Evolutionary conservation across 129 eudicot genomes (phyloP), one percentile per base, ranked within the genome.

Genomic region (Calendula officinalis): DNA sequence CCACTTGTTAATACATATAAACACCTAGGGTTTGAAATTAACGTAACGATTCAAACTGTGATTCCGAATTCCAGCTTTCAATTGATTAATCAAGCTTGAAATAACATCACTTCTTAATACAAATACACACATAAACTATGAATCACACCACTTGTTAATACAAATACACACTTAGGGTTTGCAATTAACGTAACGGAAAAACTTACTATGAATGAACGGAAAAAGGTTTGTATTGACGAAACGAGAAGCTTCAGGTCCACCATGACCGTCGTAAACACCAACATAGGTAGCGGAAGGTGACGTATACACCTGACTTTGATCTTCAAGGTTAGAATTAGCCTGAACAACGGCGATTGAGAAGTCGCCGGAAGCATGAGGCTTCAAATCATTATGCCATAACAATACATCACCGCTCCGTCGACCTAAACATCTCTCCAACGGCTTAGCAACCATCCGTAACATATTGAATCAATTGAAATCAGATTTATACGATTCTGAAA

Each of bases 211-310:
- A 32, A 92, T 76, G 59, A 76, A 81, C 16, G 83, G 84, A 40
- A 92, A 85, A 7, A 92, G 88, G 71, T 83, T 78, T 7, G 80
- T 79, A 51, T 85, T 92, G 14, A 88, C 96, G 36, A 86, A 86
- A n/a, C 90, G 83, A 49, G 97, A 82, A 46, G 97, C 95, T 63
- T 90, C 95, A 50, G 97, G 91, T 4, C 97, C 97, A 32, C 97
- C 97, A 63, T 90, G 97, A 42, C 97, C 97, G 46, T 90, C 97
- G 70, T 90, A 90, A 43, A 90, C 95, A 22, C 97, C 97, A 41
- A 90, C 82, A 42, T 79, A 86, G 14, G 97, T 90, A 27, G 95
- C 89, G 9, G 92, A 84, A 33, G 95, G 95, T 5, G 97, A 86
- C 6, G 92, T 86, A 42, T 68, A 87, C 0, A 90, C 95, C 69